Base-by-base conservation (phyloP, 148 eudicot species). In the Amaranthus cruentus region DNA sequence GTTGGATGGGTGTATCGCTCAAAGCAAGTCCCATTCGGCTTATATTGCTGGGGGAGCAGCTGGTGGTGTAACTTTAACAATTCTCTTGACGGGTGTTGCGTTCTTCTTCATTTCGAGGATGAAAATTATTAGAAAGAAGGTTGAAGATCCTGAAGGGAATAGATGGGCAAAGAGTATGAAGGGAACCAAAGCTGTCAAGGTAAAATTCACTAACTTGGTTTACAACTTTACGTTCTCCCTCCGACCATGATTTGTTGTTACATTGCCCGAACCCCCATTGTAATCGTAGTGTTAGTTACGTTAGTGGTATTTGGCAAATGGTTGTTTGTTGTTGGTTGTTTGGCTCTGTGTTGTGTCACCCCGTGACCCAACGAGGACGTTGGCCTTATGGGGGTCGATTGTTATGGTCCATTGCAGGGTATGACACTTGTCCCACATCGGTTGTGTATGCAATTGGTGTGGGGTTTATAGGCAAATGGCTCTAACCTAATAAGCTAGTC, bases 101-200 rank as follows among this genome's bases (percentile, higher is more conserved):
- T 67, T 75, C 53, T 64, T 72, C n/a, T 82, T 72, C 76, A 70
- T 79, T 71, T 70, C 85, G 0, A 72, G 76, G 21, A 73, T 74
- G 75, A 69, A 77, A 38, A 77, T 74, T 50, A 58, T 74, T 15
- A 81, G 80, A 81, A 82, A 75, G 80, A 82, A 80, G 80, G 50
- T 46, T 46, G 84, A 78, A 18, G 88, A 85, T 69, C 82, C 80
- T 46, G 88, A 85, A 76, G 88, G 88, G 21, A 85, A 85, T 50
- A 80, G 76, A 76, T 85, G 88, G 88, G 82, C 88, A 11, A 85
- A 85, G 77, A 70, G 69, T 68, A 73, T 85, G 77, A 85, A 83
- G 77, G 84, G 82, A 66, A 71, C 84, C 54, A 85, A 85, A 81
- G 75, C 76, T 61, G 56, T 74, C 75, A 85, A 85, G 80, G 88